These are phyloP conservation scores for Colletotrichum spinosum DNA, from an alignment of 2,329 filamentous ascomycete genomes.

Conservation along the genomic window DNA sequence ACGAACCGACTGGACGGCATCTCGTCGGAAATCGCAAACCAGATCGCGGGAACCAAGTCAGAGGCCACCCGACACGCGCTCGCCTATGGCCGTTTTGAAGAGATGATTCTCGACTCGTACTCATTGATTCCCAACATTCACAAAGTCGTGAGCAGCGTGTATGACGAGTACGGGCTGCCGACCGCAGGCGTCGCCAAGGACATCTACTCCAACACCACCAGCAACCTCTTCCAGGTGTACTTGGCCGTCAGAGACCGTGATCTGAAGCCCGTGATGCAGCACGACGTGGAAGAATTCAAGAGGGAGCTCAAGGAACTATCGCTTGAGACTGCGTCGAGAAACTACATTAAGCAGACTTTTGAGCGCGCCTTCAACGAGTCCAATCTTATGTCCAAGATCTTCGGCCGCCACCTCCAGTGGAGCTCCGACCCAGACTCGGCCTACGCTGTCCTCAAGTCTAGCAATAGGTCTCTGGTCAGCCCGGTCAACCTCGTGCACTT, in stretches of 20 bases:
- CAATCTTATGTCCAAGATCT: constrained; percentile 65
- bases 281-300: constrained; percentile 66
- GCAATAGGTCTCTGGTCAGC: constrained; percentile 64
- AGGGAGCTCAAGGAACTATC: constrained; percentile 62
- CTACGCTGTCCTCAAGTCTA: constrained; percentile 61
- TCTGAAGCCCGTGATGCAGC: constrained; percentile 63
- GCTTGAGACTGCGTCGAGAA: constrained; percentile 66
- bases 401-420: constrained; percentile 66
- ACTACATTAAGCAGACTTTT: constrained; percentile 70
- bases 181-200: constrained; percentile 57
- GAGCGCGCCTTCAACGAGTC: constrained; percentile 68
- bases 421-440: constrained; percentile 61
- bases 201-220: constrained; percentile 65
- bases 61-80: constrained; percentile 70
- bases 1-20: constrained; percentile 63
- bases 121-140: constrained; percentile 68
- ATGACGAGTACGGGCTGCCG: constrained; percentile 63
- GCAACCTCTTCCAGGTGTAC: constrained; percentile 67
- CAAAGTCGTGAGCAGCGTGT: constrained; percentile 62
- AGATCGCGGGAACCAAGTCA: constrained; percentile 66
- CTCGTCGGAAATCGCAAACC: constrained; percentile 65
- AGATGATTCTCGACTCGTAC: constrained; percentile 68
- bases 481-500: constrained; percentile 66
- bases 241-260: constrained; percentile 64
- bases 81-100: constrained; percentile 69